These are phyloP conservation scores for Poa pratensis DNA, from an alignment of 176 grass and related monocot genomes.

Conservation along the genomic window DNA sequence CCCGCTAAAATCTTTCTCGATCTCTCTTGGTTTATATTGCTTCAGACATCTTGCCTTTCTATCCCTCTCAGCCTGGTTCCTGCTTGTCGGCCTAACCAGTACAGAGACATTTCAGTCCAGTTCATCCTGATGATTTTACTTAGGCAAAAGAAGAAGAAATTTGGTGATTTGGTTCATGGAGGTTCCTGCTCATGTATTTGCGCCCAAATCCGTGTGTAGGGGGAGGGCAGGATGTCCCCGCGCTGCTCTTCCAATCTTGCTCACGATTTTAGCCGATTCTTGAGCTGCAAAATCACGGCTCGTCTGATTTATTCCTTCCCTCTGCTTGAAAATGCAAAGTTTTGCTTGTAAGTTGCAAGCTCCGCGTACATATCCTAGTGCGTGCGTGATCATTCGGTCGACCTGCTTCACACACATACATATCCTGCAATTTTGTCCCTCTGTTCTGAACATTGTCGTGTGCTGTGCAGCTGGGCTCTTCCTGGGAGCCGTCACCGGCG, in stretches of 20 bases:
- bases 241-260: background rate
- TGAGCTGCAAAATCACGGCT: background rate
- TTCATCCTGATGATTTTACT: background rate
- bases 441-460: background rate
- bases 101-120: background rate
- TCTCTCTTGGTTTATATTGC: background rate
- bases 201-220: background rate
- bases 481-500: conserved; percentile 83
- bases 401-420: background rate
- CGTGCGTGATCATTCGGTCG: background rate
- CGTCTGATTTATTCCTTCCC: background rate
- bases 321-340: background rate
- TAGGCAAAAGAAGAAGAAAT: background rate
- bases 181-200: background rate
- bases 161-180: background rate
- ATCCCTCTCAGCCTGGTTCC: background rate
- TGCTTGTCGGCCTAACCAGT: background rate
- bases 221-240: background rate
- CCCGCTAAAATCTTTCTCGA: background rate
- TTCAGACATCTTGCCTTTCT: background rate
- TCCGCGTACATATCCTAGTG: no score
- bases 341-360: background rate
- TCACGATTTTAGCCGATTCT: background rate
- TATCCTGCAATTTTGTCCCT: background rate
- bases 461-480: conserved; percentile 65